Percentiles rank a stretch among this genome's conserved stretches.
Evolutionary conservation across 2,329 filamentous ascomycete genomes (phyloP).

Genomic region (Drechslerella stenobrocha): DNA sequence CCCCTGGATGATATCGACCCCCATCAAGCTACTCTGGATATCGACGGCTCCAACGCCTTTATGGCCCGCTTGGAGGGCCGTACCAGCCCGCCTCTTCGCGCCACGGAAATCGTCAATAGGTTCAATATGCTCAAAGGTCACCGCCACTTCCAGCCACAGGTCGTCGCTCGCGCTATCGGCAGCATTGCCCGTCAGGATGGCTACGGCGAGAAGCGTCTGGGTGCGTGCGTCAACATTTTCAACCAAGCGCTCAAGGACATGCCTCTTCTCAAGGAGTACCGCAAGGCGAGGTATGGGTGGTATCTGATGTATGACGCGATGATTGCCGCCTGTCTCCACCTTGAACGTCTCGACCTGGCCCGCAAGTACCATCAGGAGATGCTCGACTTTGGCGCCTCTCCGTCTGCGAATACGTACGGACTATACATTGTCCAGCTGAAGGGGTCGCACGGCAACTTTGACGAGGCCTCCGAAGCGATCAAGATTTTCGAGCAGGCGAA

Average conservation of each 20-base stretch:
- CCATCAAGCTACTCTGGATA: constrained; percentile 43
- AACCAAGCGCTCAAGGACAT: constrained; percentile 87
- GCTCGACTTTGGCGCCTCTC: constrained; percentile 83
- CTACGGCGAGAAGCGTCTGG: constrained; percentile 45
- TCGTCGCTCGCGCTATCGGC: constrained; percentile 45
- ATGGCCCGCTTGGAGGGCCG: constrained; percentile 46
- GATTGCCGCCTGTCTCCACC: constrained; percentile 85
- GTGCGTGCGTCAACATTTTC: constrained; percentile 62
- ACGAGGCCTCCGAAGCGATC: constrained; percentile 93
- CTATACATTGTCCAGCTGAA: constrained; percentile 99
- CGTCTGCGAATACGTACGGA: constrained; percentile 95
- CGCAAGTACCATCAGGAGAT: constrained; percentile 89
- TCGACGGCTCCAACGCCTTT: constrained; percentile 44
- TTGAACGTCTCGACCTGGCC: constrained; percentile 78
- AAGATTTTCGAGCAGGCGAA: constrained; percentile 96
- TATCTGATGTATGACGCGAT: constrained; percentile 89
- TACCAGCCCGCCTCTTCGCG: constrained; percentile 42
- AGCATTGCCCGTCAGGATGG: constrained; percentile 46
- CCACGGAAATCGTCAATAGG: constrained; percentile 48
- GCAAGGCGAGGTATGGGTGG: constrained; percentile 91
- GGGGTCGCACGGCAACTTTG: constrained; percentile 94
- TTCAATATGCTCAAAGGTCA: constrained; percentile 46
- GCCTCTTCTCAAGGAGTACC: constrained; percentile 79
- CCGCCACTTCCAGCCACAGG: constrained; percentile 46
- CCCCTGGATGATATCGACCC: constrained; percentile 66